Conservation (phyloP, 306 rosid genomes). For the Cicer judaicum region DNA sequence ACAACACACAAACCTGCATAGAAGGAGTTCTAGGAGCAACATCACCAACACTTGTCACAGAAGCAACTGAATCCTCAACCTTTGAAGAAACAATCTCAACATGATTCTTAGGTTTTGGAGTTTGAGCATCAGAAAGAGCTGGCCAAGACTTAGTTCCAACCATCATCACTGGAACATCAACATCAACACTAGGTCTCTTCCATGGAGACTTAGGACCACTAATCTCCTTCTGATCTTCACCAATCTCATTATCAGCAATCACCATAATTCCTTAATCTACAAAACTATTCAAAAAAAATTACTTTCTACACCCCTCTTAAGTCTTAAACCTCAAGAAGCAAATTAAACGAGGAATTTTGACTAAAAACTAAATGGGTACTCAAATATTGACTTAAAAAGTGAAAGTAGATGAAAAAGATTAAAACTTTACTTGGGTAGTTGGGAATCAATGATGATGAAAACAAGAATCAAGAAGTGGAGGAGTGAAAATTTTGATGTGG, state of each 20-base stretch:
- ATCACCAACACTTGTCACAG: conserved; percentile 48
- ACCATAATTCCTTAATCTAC: conserved; percentile 62
- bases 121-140: conserved; percentile 79
- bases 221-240: conserved; percentile 59
- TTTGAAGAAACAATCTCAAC: conserved; percentile 44
- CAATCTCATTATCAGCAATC: conserved; percentile 73
- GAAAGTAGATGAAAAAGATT: neutral
- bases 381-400: conserved; percentile 35
- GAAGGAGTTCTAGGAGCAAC: conserved; percentile 50
- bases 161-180: conserved; percentile 63
- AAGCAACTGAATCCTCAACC: conserved; percentile 40
- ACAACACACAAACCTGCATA: conserved; percentile 56
- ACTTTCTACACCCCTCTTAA: conserved; percentile 11
- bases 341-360: conserved; percentile 8
- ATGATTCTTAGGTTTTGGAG: conserved; percentile 63
- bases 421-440: conserved; percentile 34
- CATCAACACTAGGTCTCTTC: conserved; percentile 65
- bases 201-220: conserved; percentile 82
- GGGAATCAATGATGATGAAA: conserved; percentile 33
- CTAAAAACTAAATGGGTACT: conserved; percentile 26
- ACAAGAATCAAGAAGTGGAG: conserved; percentile 32
- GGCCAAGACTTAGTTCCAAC: conserved; percentile 90
- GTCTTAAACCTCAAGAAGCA: neutral
- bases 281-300: neutral
- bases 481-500: conserved; percentile 11